A percentile compares a stretch with the other conserved stretches of the same genome.
phyloP scores from a whole-genome alignment of 2,329 filamentous ascomycete genomes.

The Botrytis byssoidea region DNA sequence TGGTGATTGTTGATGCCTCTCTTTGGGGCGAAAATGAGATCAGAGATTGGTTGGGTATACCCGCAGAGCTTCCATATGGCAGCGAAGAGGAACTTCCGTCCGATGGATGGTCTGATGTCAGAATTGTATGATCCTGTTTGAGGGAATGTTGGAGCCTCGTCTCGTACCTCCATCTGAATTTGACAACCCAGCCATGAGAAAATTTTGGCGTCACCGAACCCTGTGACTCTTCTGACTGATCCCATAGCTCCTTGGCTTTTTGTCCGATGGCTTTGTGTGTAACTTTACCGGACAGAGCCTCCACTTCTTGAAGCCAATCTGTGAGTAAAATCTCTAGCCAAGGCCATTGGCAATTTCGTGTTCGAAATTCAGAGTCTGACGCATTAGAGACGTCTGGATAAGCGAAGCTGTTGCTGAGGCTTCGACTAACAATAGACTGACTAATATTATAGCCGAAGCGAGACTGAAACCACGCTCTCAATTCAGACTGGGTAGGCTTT shows the following conservation, averaged over 20 bases:
- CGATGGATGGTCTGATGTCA: not conserved
- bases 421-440: conserved; percentile 26
- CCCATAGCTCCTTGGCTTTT: conserved; percentile 24
- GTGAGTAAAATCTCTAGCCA: conserved; percentile 22
- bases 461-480: conserved; percentile 23
- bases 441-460: conserved; percentile 25
- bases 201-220: conserved; percentile 23
- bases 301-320: conserved; percentile 22
- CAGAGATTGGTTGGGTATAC: not conserved
- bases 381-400: conserved; percentile 21
- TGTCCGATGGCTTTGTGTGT: conserved; percentile 23
- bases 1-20: not conserved
- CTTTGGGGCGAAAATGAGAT: not conserved
- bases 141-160: conserved; percentile 11
- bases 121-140: conserved; percentile 7
- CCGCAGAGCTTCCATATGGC: not conserved
- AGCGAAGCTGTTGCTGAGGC: conserved; percentile 25
- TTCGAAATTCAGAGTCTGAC: conserved; percentile 20
- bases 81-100: not conserved
- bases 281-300: conserved; percentile 16
- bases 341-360: conserved; percentile 25
- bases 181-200: conserved; percentile 24
- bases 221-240: conserved; percentile 22
- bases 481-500: conserved; percentile 23
- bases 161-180: conserved; percentile 23